These are phyloP conservation scores for Furcasterigmium sp. DNA, from an alignment of 2,329 filamentous ascomycete species.

Conservation along the genomic window DNA sequence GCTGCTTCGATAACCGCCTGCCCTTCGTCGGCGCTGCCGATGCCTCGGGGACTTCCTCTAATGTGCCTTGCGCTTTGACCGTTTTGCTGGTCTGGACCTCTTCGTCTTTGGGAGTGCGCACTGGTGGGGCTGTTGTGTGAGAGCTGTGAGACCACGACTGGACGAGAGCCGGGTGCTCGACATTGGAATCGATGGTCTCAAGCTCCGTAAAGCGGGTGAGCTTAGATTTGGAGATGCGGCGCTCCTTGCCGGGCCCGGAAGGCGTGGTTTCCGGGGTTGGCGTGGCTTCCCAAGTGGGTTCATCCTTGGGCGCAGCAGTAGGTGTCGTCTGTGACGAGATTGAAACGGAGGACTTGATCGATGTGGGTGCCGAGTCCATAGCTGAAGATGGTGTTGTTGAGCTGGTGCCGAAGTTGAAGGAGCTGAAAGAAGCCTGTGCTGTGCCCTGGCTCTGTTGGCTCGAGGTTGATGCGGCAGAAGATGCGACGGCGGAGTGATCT, in stretches of 20 bases:
- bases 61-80: slow-evolving; percentile 11
- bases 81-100: slow-evolving; percentile 3
- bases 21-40: slow-evolving; percentile 10
- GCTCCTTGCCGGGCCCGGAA: slow-evolving; percentile 12
- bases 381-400: slow-evolving; percentile 8
- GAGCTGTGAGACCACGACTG: background rate
- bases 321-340: slow-evolving; percentile 11
- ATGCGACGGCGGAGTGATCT: background rate
- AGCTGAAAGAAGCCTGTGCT: slow-evolving; percentile 6
- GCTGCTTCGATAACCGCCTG: slow-evolving; percentile 24
- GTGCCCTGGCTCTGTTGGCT: slow-evolving; percentile 7
- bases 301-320: slow-evolving; percentile 4
- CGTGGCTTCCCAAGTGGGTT: background rate
- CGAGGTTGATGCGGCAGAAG: slow-evolving; percentile 9
- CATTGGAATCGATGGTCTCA: slow-evolving; percentile 22
- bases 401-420: slow-evolving; percentile 9
- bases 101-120: background rate
- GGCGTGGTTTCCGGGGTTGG: background rate
- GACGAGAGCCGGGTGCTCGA: slow-evolving; percentile 8
- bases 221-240: slow-evolving; percentile 14
- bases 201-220: slow-evolving; percentile 22
- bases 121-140: background rate
- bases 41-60: slow-evolving; percentile 3
- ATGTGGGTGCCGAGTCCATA: slow-evolving; percentile 8
- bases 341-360: slow-evolving; percentile 7